Conservation (phyloP, 192 early-diverging fungal species). For the Gigaspora rosea region DNA sequence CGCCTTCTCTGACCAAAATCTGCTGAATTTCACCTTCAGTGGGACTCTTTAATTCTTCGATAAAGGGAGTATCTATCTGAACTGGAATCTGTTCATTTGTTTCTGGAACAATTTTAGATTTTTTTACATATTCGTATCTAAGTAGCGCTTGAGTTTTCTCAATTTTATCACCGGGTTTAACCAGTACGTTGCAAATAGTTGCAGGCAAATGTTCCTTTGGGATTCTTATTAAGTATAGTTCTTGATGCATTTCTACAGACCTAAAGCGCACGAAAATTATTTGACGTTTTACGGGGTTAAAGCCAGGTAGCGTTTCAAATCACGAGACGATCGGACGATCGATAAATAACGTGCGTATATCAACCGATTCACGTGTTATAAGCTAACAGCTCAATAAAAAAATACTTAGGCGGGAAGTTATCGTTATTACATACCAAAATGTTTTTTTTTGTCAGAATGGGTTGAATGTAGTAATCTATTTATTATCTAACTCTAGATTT, state of each 20-base stretch:
- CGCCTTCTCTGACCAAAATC: background rate
- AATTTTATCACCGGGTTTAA: slow-evolving; percentile 11
- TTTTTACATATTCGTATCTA: slow-evolving; percentile 11
- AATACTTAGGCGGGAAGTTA: too few relatives aligned
- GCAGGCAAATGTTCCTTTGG: slow-evolving; percentile 9
- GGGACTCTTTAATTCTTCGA: slow-evolving; percentile 18
- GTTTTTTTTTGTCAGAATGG: too few relatives aligned
- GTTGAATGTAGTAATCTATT: too few relatives aligned
- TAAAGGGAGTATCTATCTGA: background rate
- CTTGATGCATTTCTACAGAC: background rate
- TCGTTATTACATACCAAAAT: too few relatives aligned
- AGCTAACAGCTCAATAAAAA: too few relatives aligned
- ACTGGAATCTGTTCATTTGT: background rate
- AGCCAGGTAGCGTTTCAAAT: too few relatives aligned
- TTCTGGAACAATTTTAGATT: background rate
- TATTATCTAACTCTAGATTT: too few relatives aligned
- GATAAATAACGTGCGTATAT: too few relatives aligned
- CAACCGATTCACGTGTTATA: too few relatives aligned
- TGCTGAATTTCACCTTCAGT: slow-evolving; percentile 4
- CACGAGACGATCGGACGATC: too few relatives aligned
- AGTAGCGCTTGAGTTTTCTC: background rate
- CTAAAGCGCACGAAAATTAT: too few relatives aligned
- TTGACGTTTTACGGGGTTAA: too few relatives aligned
- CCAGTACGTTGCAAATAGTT: slow-evolving; percentile 10
- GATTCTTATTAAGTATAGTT: background rate